Evolutionary conservation across 2,329 filamentous ascomycete species (phyloP).

Genomic region (Sphaerulina vaccinii): DNA sequence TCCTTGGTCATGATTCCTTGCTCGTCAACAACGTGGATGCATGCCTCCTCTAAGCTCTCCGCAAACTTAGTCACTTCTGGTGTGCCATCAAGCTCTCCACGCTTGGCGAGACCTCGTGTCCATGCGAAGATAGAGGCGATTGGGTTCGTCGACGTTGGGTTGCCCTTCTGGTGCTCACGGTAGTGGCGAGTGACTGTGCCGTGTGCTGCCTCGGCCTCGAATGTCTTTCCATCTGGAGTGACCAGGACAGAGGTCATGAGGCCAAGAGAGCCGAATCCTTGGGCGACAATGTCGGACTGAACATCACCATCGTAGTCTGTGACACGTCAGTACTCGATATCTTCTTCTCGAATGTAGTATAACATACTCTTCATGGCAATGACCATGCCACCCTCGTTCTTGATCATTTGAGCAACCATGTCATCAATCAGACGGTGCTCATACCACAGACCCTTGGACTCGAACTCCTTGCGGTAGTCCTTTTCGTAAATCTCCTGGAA

Average conservation of each 20-base stretch:
- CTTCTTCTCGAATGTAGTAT: not conserved
- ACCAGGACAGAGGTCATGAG: slow-evolving; percentile 98
- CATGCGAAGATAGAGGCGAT: slow-evolving; percentile 99
- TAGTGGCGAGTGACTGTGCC: slow-evolving; percentile 98
- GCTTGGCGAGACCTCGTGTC: slow-evolving; percentile 91
- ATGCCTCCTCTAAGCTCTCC: slow-evolving; percentile 87
- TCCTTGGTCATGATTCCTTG: slow-evolving; percentile 99
- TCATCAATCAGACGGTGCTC: slow-evolving; percentile 99
- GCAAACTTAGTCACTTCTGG: slow-evolving; percentile 89
- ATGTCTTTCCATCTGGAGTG: slow-evolving; percentile 94
- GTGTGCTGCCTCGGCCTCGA: slow-evolving; percentile 96
- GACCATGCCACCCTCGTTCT: slow-evolving; percentile 92
- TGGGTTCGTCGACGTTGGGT: slow-evolving; percentile 96
- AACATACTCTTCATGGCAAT: slow-evolving; percentile 95
- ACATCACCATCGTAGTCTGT: slow-evolving; percentile 98
- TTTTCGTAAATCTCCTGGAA: slow-evolving; percentile 95
- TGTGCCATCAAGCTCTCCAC: slow-evolving; percentile 88
- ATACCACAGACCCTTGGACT: slow-evolving; percentile 94
- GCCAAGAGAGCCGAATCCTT: slow-evolving; percentile 95
- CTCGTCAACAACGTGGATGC: slow-evolving; percentile 87
- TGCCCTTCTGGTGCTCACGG: slow-evolving; percentile 97
- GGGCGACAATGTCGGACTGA: slow-evolving; percentile 96
- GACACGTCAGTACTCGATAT: slow-evolving; percentile 21
- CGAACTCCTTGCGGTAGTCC: slow-evolving; percentile 83
- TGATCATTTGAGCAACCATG: slow-evolving; percentile 99